Conservation (phyloP, 2,329 filamentous ascomycete species). For the Aureobasidium sp. region DNA sequence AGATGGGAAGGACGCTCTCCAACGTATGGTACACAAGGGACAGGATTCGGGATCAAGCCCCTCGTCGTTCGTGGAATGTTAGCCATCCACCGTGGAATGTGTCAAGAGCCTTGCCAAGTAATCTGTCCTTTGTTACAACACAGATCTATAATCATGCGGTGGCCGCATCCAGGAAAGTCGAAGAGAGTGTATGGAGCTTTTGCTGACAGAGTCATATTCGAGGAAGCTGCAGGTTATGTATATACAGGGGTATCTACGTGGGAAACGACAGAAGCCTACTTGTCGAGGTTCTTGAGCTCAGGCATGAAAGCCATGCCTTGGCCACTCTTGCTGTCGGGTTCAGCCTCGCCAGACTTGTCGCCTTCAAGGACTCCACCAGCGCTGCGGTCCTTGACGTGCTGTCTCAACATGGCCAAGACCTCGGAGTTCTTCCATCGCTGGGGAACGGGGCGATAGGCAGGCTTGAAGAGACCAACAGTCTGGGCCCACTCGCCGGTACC, state of each 20-base stretch:
- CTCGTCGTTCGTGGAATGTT: background rate
- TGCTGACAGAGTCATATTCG: background rate
- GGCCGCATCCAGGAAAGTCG: background rate
- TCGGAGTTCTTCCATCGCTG: slow-evolving; percentile 75
- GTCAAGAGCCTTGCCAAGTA: background rate
- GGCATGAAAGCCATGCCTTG: slow-evolving; percentile 44
- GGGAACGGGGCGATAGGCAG: slow-evolving; percentile 85
- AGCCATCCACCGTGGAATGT: background rate
- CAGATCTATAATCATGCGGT: background rate
- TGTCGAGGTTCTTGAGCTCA: slow-evolving; percentile 39
- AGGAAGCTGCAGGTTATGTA: background rate
- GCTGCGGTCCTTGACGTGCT: slow-evolving; percentile 38
- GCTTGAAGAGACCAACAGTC: slow-evolving; percentile 88
- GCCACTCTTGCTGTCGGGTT: slow-evolving; percentile 27
- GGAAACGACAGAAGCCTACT: slow-evolving; percentile 10
- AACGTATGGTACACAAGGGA: background rate
- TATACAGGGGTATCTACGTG: background rate
- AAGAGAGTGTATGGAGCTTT: background rate
- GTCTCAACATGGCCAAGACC: slow-evolving; percentile 64
- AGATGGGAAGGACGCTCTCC: no score
- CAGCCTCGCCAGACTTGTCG: slow-evolving; percentile 19
- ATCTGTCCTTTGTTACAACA: background rate
- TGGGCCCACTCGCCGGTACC: slow-evolving; percentile 84
- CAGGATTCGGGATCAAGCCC: no score
- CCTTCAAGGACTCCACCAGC: slow-evolving; percentile 26